Conservation (phyloP, 495 filamentous ascomycete species). For the Penicillium paradoxum region DNA sequence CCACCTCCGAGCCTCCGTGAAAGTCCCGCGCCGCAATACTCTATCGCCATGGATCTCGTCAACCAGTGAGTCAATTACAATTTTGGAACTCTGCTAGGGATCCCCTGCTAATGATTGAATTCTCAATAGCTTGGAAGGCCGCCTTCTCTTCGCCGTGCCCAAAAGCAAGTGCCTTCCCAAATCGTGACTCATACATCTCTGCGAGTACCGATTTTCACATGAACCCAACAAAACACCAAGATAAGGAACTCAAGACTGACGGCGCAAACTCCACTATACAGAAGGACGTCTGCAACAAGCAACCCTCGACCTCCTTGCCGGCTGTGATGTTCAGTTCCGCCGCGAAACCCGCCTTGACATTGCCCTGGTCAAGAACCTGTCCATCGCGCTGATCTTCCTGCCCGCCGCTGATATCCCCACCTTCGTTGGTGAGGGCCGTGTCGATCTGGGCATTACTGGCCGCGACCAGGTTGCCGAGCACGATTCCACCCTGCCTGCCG, state of each 20-base stretch:
- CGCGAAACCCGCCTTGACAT: slow-evolving; percentile 92
- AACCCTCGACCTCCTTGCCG: slow-evolving; percentile 80
- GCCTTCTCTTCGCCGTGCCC: slow-evolving; percentile 91
- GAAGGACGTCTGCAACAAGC: slow-evolving; percentile 89
- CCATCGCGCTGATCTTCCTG: slow-evolving; percentile 94
- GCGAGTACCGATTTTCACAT: neutral
- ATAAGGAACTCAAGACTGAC: slow-evolving; percentile 13
- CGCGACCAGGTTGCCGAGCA: slow-evolving; percentile 89
- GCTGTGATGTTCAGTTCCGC: slow-evolving; percentile 92
- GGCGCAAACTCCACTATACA: slow-evolving; percentile 29
- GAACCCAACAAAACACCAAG: slow-evolving; percentile 6
- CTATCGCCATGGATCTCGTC: slow-evolving; percentile 67
- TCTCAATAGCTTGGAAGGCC: slow-evolving; percentile 63
- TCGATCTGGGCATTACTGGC: slow-evolving; percentile 92
- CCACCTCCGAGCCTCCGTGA: neutral
- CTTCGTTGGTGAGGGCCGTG: slow-evolving; percentile 90
- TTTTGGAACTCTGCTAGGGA: neutral
- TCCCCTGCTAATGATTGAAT: slow-evolving; percentile 9
- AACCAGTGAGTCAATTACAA: slow-evolving; percentile 62
- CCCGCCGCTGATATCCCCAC: slow-evolving; percentile 95
- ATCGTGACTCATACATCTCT: slow-evolving; percentile 20
- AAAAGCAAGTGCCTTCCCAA: slow-evolving; percentile 66
- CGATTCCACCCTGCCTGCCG: slow-evolving; percentile 59
- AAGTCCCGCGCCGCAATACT: slow-evolving; percentile 28
- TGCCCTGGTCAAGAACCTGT: slow-evolving; percentile 90